phyloP scores from a whole-genome alignment of 2,329 filamentous ascomycete genomes.

The Leptographium radiaticola region DNA sequence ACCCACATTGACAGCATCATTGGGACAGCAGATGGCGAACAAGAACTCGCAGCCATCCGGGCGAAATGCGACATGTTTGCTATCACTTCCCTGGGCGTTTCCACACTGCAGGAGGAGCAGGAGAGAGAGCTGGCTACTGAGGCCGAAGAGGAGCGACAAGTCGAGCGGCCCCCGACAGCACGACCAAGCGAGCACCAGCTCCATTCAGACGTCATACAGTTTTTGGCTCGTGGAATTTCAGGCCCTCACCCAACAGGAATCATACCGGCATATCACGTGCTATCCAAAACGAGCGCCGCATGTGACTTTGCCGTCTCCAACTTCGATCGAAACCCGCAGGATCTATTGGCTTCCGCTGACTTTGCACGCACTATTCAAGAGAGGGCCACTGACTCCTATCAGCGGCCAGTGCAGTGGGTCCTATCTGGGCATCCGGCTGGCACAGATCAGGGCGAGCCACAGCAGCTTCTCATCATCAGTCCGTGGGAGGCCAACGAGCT shows the following conservation, averaged over 20 bases:
- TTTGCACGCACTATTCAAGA: constrained; percentile 28
- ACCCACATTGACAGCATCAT: not conserved
- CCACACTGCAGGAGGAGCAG: constrained; percentile 48
- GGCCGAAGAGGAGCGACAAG: constrained; percentile 43
- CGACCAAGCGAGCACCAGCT: constrained; percentile 27
- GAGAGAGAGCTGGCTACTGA: constrained; percentile 56
- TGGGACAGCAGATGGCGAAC: not conserved
- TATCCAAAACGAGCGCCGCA: not conserved
- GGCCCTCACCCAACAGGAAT: constrained; percentile 10
- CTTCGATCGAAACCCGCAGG: constrained; percentile 18
- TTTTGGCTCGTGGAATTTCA: constrained; percentile 24
- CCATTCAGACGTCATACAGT: constrained; percentile 26
- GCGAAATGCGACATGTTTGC: constrained; percentile 17
- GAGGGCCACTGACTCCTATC: not conserved
- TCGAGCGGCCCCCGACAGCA: constrained; percentile 31
- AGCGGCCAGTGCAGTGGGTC: not conserved
- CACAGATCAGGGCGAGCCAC: too few species aligned
- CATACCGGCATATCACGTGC: not conserved
- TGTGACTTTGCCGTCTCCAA: not conserved
- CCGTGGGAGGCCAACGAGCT: not conserved
- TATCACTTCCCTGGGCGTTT: constrained; percentile 20
- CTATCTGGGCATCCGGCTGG: not conserved
- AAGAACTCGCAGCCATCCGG: constrained; percentile 13
- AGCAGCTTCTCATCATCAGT: not conserved
- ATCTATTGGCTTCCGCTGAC: constrained; percentile 35